Percentiles rank a stretch among this genome's conserved stretches.
phyloP scores from a whole-genome alignment of 2,329 filamentous ascomycete genomes.

The Alternaria sp. region DNA sequence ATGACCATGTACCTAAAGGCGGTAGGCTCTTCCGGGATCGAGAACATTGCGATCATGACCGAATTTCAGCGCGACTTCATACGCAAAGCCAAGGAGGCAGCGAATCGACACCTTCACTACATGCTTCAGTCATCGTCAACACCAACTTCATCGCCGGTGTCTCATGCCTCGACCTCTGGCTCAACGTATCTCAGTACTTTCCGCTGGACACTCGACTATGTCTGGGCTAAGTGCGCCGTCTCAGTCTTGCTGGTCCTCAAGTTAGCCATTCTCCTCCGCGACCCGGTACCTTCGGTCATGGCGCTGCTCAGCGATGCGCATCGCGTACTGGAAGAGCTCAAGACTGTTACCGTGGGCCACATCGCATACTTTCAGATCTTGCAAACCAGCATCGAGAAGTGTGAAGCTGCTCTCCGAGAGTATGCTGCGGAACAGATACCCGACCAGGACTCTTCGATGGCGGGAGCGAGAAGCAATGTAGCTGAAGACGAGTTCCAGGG shows the following conservation, averaged over 20 bases:
- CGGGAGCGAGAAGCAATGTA: conserved; percentile 21
- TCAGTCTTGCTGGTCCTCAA: conserved; percentile 63
- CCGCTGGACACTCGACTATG: conserved; percentile 63
- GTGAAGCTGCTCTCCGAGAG: conserved; percentile 54
- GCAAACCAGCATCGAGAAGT: conserved; percentile 59
- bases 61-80: conserved; percentile 57
- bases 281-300: conserved; percentile 48
- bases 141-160: conserved; percentile 24
- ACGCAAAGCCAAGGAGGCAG: conserved; percentile 58
- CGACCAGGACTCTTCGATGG: not conserved
- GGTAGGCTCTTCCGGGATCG: conserved; percentile 56
- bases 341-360: conserved; percentile 51
- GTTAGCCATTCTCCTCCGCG: conserved; percentile 58
- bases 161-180: conserved; percentile 5
- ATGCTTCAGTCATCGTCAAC: conserved; percentile 47
- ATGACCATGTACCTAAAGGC: conserved; percentile 61
- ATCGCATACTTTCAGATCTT: conserved; percentile 59
- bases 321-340: conserved; percentile 53
- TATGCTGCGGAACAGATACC: conserved; percentile 30
- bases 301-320: conserved; percentile 54
- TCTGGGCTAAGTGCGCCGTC: conserved; percentile 65
- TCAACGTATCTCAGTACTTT: conserved; percentile 58
- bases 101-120: conserved; percentile 58
- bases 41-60: conserved; percentile 61
- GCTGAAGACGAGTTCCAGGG: conserved; percentile 59